Evolutionary conservation across 2,329 filamentous ascomycete species (phyloP).

Genomic region (Monilinia fructigena): DNA sequence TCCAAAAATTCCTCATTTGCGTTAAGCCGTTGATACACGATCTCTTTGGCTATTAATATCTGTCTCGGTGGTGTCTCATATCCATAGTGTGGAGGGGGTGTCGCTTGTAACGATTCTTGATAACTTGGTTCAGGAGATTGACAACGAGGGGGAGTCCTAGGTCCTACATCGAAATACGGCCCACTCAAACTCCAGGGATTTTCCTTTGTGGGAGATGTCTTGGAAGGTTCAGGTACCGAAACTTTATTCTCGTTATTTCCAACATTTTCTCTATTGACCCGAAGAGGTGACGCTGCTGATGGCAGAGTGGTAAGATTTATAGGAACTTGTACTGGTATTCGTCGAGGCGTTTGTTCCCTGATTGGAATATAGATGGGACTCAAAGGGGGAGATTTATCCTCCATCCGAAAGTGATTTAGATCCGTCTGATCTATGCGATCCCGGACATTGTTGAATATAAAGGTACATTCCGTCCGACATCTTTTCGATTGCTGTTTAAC

Average conservation of each 20-base stretch:
- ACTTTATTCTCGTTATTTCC: slow-evolving; percentile 12
- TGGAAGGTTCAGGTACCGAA: background rate
- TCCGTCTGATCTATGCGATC: slow-evolving; percentile 27
- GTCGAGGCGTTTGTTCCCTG: slow-evolving; percentile 11
- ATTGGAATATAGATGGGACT: slow-evolving; percentile 16
- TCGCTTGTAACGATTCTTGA: slow-evolving; percentile 14
- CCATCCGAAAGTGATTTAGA: slow-evolving; percentile 22
- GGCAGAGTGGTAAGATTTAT: background rate
- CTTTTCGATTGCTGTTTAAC: slow-evolving; percentile 33
- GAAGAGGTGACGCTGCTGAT: background rate
- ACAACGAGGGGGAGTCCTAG: slow-evolving; percentile 27
- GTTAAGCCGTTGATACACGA: slow-evolving; percentile 30
- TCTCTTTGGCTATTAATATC: slow-evolving; percentile 33
- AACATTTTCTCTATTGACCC: background rate
- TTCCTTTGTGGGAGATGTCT: background rate
- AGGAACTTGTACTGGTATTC: background rate
- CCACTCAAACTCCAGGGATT: slow-evolving; percentile 22
- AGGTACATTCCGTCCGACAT: slow-evolving; percentile 33
- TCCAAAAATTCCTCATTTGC: slow-evolving; percentile 38
- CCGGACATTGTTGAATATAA: slow-evolving; percentile 32
- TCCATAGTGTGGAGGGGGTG: slow-evolving; percentile 21
- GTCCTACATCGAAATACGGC: slow-evolving; percentile 24
- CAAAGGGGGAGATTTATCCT: slow-evolving; percentile 19
- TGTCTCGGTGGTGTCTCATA: slow-evolving; percentile 30
- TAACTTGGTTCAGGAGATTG: slow-evolving; percentile 16